Evolutionary conservation across 805 yeast genomes (phyloP).

Genomic region (Lipomyces japonicus): DNA sequence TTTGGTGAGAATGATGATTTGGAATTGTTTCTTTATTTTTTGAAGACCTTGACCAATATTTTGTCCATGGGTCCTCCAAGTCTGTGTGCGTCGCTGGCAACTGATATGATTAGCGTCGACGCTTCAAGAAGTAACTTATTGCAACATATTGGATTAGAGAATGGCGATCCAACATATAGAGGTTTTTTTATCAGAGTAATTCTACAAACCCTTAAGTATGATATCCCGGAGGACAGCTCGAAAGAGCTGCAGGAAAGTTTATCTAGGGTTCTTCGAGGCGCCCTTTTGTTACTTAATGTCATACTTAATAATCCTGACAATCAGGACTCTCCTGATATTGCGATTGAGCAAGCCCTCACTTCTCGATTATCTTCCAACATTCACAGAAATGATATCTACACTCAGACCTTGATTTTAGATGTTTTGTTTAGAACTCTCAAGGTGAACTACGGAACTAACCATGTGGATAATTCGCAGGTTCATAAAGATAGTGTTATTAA

Average conservation of each 20-base stretch:
- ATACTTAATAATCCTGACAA: slow-evolving; percentile 20
- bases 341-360: slow-evolving; percentile 27
- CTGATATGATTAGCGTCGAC: slow-evolving; percentile 48
- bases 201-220: slow-evolving; percentile 25
- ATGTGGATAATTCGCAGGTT: slow-evolving; percentile 14
- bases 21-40: slow-evolving; percentile 58
- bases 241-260: slow-evolving; percentile 23
- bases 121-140: slow-evolving; percentile 26
- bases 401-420: slow-evolving; percentile 25
- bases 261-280: slow-evolving; percentile 26
- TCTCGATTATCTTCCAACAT: slow-evolving; percentile 20
- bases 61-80: slow-evolving; percentile 44
- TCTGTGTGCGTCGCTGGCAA: slow-evolving; percentile 48
- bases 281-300: slow-evolving; percentile 25
- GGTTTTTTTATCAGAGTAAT: slow-evolving; percentile 28
- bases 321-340: slow-evolving; percentile 16
- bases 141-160: slow-evolving; percentile 28
- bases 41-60: slow-evolving; percentile 52
- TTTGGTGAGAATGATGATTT: slow-evolving; percentile 53
- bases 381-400: slow-evolving; percentile 25
- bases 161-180: slow-evolving; percentile 28
- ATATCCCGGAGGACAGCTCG: slow-evolving; percentile 26
- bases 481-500: slow-evolving; percentile 25
- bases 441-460: slow-evolving; percentile 22
- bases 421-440: slow-evolving; percentile 25